Evolutionary conservation across 257 asterid genomes (phyloP).

Genomic region (Euphrasia confusa): DNA sequence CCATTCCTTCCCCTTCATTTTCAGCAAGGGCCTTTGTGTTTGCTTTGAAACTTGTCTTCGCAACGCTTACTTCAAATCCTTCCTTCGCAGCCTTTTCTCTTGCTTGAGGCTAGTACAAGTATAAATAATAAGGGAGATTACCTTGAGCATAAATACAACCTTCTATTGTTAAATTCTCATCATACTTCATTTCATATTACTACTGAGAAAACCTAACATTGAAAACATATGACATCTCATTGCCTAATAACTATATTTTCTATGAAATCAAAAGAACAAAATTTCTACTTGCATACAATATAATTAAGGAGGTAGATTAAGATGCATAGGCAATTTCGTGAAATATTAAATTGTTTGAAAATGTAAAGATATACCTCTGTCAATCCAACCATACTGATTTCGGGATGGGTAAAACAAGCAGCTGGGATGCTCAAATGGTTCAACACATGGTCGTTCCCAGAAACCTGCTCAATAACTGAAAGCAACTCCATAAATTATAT

Average conservation of each 20-base stretch:
- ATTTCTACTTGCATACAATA: not conserved
- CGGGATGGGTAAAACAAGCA: conserved; percentile 98
- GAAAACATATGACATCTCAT: no score
- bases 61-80: conserved; percentile 76
- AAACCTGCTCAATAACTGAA: conserved; percentile 87
- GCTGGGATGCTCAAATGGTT: conserved; percentile 94
- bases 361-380: conserved; percentile 63
- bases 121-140: conserved; percentile 13
- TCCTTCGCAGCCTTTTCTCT: conserved; percentile 82
- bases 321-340: conserved; percentile 18
- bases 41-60: conserved; percentile 90
- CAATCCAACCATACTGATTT: conserved; percentile 96
- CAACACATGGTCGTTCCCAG: conserved; percentile 84
- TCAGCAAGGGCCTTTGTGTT: conserved; percentile 94
- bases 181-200: not conserved
- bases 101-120: conserved; percentile 68
- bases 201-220: conserved; percentile 13
- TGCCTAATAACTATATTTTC: no score
- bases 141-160: conserved; percentile 9
- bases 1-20: conserved; percentile 91
- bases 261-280: no score
- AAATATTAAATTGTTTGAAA: not conserved
- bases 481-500: conserved; percentile 27
- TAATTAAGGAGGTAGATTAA: conserved; percentile 10
- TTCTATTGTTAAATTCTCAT: not conserved